A percentile compares a stretch with the other conserved stretches of the same genome.
Conservation (phyloP, 1,284 basidiomycete species). For the Ceratorhiza oryzae-sativae region DNA sequence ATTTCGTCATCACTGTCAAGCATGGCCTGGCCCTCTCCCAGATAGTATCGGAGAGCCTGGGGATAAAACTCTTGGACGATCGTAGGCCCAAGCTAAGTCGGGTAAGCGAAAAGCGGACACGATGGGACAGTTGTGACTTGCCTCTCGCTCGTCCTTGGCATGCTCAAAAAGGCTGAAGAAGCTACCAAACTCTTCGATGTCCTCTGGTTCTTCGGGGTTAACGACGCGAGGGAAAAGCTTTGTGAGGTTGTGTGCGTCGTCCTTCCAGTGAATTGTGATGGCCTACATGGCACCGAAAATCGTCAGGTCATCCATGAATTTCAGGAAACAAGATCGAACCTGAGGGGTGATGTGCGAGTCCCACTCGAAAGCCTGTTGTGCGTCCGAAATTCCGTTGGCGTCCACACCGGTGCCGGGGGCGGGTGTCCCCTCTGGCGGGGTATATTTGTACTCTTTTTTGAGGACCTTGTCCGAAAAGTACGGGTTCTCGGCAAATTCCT, state of each 20-base stretch:
- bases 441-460: conserved; percentile 80
- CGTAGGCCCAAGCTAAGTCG: conserved; percentile 66
- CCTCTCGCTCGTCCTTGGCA: conserved; percentile 68
- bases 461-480: conserved; percentile 76
- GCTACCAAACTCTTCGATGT: conserved; percentile 60
- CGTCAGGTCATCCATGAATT: too few relatives aligned
- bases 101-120: neutral
- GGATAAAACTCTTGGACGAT: conserved; percentile 80
- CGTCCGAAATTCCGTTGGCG: conserved; percentile 71
- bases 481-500: conserved; percentile 85
- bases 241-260: conserved; percentile 73
- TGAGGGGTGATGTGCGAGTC: conserved; percentile 69
- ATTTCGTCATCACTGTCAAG: conserved; percentile 32
- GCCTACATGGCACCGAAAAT: conserved; percentile 59
- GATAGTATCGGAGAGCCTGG: conserved; percentile 78
- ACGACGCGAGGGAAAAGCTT: conserved; percentile 72
- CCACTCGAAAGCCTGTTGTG: conserved; percentile 81
- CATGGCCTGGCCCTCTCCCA: conserved; percentile 59
- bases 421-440: conserved; percentile 56
- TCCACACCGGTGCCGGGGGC: conserved; percentile 66
- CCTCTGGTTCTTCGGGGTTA: conserved; percentile 66
- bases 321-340: conserved; percentile 56
- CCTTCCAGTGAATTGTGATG: conserved; percentile 82
- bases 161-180: conserved; percentile 89
- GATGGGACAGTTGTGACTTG: conserved; percentile 54